phyloP scores from a whole-genome alignment of 1,139 yeast genomes.

The Debaryomyces psychrophilus region DNA sequence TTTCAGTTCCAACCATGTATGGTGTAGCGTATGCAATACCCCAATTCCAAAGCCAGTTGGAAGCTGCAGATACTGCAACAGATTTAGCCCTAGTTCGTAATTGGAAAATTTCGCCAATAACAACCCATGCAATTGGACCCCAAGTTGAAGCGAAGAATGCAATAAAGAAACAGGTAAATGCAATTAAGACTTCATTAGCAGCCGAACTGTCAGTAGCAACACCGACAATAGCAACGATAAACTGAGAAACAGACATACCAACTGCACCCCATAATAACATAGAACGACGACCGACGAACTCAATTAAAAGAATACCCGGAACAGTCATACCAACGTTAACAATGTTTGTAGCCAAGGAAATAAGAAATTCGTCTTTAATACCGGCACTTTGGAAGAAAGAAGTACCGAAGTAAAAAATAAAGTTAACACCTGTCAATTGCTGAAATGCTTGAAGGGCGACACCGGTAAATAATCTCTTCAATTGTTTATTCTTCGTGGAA shows the following conservation, averaged over 20 bases:
- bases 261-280: conserved; percentile 55
- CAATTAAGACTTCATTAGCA: conserved; percentile 61
- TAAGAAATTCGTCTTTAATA: conserved; percentile 44
- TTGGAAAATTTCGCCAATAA: conserved; percentile 68
- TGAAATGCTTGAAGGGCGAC: conserved; percentile 52
- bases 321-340: conserved; percentile 42
- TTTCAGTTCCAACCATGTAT: conserved; percentile 61
- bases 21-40: conserved; percentile 72
- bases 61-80: conserved; percentile 65
- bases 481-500: conserved; percentile 37
- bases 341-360: conserved; percentile 39
- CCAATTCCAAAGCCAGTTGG: conserved; percentile 76
- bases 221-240: conserved; percentile 72
- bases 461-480: conserved; percentile 41
- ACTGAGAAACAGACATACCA: conserved; percentile 66
- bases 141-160: conserved; percentile 72
- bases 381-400: conserved; percentile 64
- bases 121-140: conserved; percentile 78
- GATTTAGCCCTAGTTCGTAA: conserved; percentile 70
- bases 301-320: conserved; percentile 43
- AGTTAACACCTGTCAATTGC: conserved; percentile 76
- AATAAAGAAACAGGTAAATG: conserved; percentile 67
- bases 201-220: conserved; percentile 40
- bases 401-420: conserved; percentile 70
- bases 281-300: conserved; percentile 41